Evolutionary conservation across 2,329 filamentous ascomycete species (phyloP).

Genomic region (Cercospora brassicicola): DNA sequence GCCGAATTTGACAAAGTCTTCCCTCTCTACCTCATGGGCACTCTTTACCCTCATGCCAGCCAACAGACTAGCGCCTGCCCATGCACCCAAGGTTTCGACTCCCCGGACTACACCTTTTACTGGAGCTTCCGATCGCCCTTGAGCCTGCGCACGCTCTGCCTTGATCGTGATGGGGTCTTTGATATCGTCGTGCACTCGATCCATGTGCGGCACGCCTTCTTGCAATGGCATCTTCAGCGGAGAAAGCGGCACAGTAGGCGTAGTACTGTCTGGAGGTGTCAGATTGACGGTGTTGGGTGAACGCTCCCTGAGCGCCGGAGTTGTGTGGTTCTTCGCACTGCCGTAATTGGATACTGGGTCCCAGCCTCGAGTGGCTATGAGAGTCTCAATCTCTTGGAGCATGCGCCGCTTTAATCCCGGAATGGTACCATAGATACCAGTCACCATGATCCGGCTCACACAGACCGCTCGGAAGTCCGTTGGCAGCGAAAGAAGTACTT

Average conservation of each 20-base stretch:
- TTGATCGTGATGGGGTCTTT: slow-evolving; percentile 55
- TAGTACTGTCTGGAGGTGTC: slow-evolving; percentile 8
- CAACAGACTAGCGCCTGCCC: slow-evolving; percentile 71
- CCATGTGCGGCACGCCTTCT: slow-evolving; percentile 26
- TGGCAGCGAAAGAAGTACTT: slow-evolving; percentile 70
- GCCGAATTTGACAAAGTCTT: slow-evolving; percentile 69
- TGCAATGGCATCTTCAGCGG: slow-evolving; percentile 31
- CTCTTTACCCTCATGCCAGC: slow-evolving; percentile 68
- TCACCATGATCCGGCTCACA: slow-evolving; percentile 85
- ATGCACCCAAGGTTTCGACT: slow-evolving; percentile 69
- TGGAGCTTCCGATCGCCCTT: slow-evolving; percentile 41
- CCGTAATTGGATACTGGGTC: slow-evolving; percentile 71
- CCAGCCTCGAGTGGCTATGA: slow-evolving; percentile 74
- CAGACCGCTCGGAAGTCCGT: slow-evolving; percentile 80
- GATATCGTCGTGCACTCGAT: slow-evolving; percentile 36
- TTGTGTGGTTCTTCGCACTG: slow-evolving; percentile 39
- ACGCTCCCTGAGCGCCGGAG: slow-evolving; percentile 23
- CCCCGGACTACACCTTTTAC: slow-evolving; percentile 63
- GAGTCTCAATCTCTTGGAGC: slow-evolving; percentile 67
- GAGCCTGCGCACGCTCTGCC: slow-evolving; percentile 53
- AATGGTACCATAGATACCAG: slow-evolving; percentile 75
- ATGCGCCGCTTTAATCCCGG: slow-evolving; percentile 77
- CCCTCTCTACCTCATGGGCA: slow-evolving; percentile 68
- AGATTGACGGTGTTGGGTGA: slow-evolving; percentile 23
- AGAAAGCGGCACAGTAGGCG: slow-evolving; percentile 18